Evolutionary conservation across 2,329 filamentous ascomycete species (phyloP).

Genomic region (Talaromyces amestolkiae): DNA sequence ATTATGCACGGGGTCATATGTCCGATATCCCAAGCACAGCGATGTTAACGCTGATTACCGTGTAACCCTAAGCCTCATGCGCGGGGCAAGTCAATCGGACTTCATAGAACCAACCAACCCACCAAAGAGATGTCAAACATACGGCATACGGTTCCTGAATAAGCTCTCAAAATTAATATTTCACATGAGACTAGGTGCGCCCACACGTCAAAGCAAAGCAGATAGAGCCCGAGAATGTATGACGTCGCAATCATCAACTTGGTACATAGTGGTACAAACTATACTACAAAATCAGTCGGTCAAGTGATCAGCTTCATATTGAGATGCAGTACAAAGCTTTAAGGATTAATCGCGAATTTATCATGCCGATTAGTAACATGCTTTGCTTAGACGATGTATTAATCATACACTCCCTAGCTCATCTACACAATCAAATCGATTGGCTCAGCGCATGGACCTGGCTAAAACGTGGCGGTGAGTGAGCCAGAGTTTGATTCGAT

Average conservation of each 20-base stretch:
- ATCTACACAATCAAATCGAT: not conserved
- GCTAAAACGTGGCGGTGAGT: slow-evolving; percentile 9
- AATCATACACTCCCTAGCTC: not conserved
- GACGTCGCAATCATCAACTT: not conserved
- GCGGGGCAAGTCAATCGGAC: not conserved
- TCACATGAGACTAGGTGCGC: not conserved
- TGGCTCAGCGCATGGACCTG: slow-evolving; percentile 4
- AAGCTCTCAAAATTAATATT: not conserved
- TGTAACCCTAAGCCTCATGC: not conserved
- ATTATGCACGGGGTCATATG: not conserved
- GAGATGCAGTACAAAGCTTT: not conserved
- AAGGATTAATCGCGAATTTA: not conserved
- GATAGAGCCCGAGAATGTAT: not conserved
- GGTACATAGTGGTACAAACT: not conserved
- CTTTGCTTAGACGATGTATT: not conserved
- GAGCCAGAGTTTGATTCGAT: not conserved
- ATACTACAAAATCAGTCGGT: not conserved
- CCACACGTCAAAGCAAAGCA: not conserved
- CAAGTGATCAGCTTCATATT: not conserved
- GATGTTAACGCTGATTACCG: not conserved
- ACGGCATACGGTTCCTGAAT: not conserved
- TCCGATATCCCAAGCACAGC: not conserved
- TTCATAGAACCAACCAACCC: not conserved
- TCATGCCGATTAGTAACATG: not conserved
- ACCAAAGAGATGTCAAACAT: not conserved